phyloP scores from a whole-genome alignment of 371 early-diverging fungal species.

The Mortierella sp. region DNA sequence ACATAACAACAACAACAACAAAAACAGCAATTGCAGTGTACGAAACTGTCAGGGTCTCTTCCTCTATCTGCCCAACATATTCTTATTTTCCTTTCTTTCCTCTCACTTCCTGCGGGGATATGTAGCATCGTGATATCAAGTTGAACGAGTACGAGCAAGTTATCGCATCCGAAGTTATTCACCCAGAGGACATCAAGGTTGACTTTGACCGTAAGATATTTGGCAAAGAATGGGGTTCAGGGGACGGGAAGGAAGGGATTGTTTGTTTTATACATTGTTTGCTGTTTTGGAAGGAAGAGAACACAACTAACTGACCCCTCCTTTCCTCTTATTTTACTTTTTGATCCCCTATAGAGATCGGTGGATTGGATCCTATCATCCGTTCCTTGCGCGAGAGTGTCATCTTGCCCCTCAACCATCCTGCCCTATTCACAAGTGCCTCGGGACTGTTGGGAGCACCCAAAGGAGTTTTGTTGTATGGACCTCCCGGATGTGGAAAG shows the following conservation, averaged over 20 bases:
- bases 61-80: background rate
- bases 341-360: slow-evolving; percentile 76
- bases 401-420: slow-evolving; percentile 94
- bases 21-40: too few relatives aligned
- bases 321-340: background rate
- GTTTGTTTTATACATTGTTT: background rate
- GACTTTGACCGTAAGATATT: slow-evolving; percentile 80
- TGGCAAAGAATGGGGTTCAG: background rate
- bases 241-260: background rate
- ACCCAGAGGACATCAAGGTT: slow-evolving; percentile 91
- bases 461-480: slow-evolving; percentile 94
- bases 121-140: slow-evolving; percentile 76
- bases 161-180: slow-evolving; percentile 93
- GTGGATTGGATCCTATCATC: slow-evolving; percentile 93
- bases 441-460: slow-evolving; percentile 93
- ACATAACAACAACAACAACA: too few relatives aligned
- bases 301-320: slow-evolving; percentile 1
- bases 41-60: background rate
- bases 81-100: background rate
- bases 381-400: slow-evolving; percentile 93
- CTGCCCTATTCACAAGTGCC: slow-evolving; percentile 88
- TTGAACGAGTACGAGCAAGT: slow-evolving; percentile 94
- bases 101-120: background rate
- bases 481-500: slow-evolving; percentile 98
- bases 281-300: background rate